phyloP scores from a whole-genome alignment of 208 protist species.

The Polymyxa betae region DNA sequence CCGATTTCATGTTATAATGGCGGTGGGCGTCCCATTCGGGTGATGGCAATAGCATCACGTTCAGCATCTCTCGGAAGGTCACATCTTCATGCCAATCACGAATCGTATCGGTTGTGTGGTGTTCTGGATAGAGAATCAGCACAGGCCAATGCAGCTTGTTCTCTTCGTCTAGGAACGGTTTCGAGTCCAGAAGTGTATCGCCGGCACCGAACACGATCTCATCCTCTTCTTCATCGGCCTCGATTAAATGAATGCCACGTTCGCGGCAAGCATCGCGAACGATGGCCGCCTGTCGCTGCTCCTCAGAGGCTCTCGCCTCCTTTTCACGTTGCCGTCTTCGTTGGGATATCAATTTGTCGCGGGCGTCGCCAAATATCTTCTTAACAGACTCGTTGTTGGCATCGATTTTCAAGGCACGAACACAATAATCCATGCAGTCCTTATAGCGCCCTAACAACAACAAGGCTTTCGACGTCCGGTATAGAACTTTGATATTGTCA shows the following conservation, averaged over 20 bases:
- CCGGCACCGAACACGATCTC: not conserved
- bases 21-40: constrained; percentile 8
- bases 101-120: constrained; percentile 35
- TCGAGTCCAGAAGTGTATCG: not conserved
- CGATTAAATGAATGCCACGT: not conserved
- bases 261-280: not conserved
- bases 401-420: not conserved
- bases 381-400: not conserved
- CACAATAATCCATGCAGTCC: not conserved
- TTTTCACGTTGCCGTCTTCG: not conserved
- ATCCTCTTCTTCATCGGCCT: not conserved
- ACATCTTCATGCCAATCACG: constrained; percentile 9
- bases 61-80: not conserved
- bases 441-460: constrained; percentile 8
- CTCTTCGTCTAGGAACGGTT: not conserved
- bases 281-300: not conserved
- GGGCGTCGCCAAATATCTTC: not conserved
- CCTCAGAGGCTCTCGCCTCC: not conserved
- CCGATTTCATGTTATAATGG: not conserved
- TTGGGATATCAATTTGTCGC: not conserved
- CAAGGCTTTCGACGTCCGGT: not conserved
- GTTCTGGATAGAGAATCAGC: not conserved
- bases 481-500: not conserved
- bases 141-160: not conserved
- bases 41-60: not conserved